These are phyloP conservation scores for Diutina ranongensis DNA, from an alignment of 1,139 yeast species.

Conservation along the genomic window DNA sequence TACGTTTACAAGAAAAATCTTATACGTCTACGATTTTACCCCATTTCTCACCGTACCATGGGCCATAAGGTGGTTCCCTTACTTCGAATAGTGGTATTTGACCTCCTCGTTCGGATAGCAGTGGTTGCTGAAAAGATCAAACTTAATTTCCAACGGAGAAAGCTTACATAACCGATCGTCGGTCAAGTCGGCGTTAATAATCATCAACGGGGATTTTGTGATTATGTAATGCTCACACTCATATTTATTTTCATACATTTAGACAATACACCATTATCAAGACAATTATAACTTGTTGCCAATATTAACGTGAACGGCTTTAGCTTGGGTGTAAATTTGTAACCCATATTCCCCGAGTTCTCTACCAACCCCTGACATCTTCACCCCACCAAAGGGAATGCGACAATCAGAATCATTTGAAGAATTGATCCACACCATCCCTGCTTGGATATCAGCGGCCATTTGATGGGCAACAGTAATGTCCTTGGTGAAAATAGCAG, in stretches of 20 bases:
- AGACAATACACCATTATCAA: neutral
- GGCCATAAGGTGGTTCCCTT: neutral
- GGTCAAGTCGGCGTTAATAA: too few species aligned
- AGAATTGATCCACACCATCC: constrained; percentile 51
- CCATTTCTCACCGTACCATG: neutral
- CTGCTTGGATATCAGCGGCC: constrained; percentile 36
- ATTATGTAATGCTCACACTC: too few species aligned
- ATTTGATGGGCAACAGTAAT: constrained; percentile 28
- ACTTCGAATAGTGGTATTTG: neutral
- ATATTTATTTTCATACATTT: too few species aligned
- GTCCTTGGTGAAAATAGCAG: constrained; percentile 18
- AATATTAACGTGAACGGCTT: constrained; percentile 64
- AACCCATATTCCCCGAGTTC: constrained; percentile 74
- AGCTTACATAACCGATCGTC: neutral
- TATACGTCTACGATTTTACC: neutral
- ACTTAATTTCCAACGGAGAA: neutral
- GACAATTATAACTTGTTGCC: constrained; percentile 19
- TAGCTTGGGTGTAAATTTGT: constrained; percentile 63
- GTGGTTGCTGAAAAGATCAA: neutral
- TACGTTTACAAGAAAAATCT: neutral
- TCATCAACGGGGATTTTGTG: too few species aligned
- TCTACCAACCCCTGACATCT: constrained; percentile 79
- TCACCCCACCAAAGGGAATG: constrained; percentile 72
- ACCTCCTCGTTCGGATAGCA: neutral
- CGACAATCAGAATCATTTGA: constrained; percentile 68